These are phyloP conservation scores for Neofusicoccum laricinum DNA, from an alignment of 2,329 filamentous ascomycete species.

Conservation along the genomic window DNA sequence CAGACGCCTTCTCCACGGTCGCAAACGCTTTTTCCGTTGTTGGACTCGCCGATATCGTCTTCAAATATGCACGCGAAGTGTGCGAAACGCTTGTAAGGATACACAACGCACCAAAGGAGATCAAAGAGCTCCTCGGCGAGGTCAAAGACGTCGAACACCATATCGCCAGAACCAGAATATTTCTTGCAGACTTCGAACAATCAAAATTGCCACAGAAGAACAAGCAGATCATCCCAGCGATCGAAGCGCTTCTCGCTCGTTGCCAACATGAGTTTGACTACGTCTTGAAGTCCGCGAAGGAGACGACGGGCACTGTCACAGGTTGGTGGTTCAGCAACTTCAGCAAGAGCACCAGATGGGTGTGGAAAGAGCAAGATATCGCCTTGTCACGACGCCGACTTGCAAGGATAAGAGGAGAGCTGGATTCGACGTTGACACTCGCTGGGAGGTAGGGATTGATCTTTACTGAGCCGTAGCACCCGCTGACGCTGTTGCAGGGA, in stretches of 20 bases:
- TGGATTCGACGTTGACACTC: not conserved
- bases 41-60: constrained; percentile 1
- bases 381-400: not conserved
- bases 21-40: constrained; percentile 1
- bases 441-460: not conserved
- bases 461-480: not conserved
- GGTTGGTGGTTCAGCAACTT: not conserved
- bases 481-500: not conserved
- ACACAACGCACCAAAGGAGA: not conserved
- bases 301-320: not conserved
- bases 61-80: not conserved
- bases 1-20: not conserved
- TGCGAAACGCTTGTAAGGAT: not conserved
- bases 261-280: not conserved
- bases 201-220: not conserved
- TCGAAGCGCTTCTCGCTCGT: not conserved
- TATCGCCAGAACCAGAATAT: not conserved
- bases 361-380: not conserved
- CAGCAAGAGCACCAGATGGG: not conserved
- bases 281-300: not conserved
- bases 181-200: not conserved
- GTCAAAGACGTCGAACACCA: not conserved
- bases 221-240: not conserved
- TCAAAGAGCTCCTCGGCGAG: not conserved
- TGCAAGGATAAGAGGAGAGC: not conserved